A percentile compares a stretch with the other conserved stretches of the same genome.
Conservation (phyloP, 1,284 basidiomycete species). For the Austroboletus olivaceoglutinosus region DNA sequence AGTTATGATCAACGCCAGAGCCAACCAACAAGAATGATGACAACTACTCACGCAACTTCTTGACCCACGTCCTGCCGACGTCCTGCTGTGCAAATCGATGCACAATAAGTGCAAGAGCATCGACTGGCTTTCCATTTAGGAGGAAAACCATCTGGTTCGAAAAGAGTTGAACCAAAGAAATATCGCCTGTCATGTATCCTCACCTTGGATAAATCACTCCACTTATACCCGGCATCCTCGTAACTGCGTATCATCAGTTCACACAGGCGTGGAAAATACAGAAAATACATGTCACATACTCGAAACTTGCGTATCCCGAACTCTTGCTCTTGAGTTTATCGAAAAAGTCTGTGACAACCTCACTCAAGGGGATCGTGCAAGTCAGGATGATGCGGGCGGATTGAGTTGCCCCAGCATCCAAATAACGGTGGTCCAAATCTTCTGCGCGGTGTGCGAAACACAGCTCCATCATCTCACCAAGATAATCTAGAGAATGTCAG, state of each 20-base stretch:
- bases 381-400: constrained; percentile 73
- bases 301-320: constrained; percentile 91
- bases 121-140: constrained; percentile 83
- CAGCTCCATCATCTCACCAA: constrained; percentile 91
- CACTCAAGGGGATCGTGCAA: constrained; percentile 81
- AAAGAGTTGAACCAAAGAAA: background rate
- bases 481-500: constrained; percentile 53
- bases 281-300: constrained; percentile 50
- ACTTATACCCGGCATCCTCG: constrained; percentile 85
- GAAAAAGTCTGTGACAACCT: constrained; percentile 93
- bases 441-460: constrained; percentile 80
- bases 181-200: constrained; percentile 5
- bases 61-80: constrained; percentile 80
- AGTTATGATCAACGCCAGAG: background rate
- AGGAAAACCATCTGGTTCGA: constrained; percentile 75
- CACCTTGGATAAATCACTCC: constrained; percentile 80
- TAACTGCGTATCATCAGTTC: constrained; percentile 53
- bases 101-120: constrained; percentile 89
- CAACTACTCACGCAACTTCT: constrained; percentile 74
- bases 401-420: constrained; percentile 58
- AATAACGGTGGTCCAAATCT: constrained; percentile 73
- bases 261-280: background rate
- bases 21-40: background rate
- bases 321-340: constrained; percentile 87
- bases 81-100: constrained; percentile 71